Percentiles rank a stretch among this genome's conserved stretches.
Evolutionary conservation across 768 basidiomycete species (phyloP).

Genomic region (Mycena rosella): DNA sequence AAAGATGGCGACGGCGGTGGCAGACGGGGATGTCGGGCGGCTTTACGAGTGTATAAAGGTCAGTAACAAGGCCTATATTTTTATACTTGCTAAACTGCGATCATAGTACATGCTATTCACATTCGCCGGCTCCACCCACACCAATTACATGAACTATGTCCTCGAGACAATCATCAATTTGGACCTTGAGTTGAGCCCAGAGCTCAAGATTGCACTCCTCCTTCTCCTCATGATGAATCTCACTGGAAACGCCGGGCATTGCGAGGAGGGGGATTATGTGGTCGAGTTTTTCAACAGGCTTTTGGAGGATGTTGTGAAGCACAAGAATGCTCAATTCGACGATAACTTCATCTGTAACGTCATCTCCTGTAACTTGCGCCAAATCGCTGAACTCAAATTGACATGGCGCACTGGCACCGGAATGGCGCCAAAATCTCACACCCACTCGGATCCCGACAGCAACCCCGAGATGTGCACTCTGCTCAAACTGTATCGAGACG

Average conservation of each 20-base stretch:
- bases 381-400: constrained; percentile 46
- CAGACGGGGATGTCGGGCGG: background rate
- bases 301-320: constrained; percentile 44
- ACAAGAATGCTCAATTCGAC: constrained; percentile 46
- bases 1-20: background rate
- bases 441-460: constrained; percentile 39
- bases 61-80: background rate
- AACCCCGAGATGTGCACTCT: constrained; percentile 38
- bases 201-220: constrained; percentile 40
- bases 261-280: no score
- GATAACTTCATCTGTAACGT: constrained; percentile 44
- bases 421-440: constrained; percentile 33
- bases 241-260: background rate
- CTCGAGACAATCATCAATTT: constrained; percentile 48
- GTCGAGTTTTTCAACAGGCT: constrained; percentile 48
- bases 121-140: constrained; percentile 53
- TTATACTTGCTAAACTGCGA: background rate
- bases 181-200: constrained; percentile 46
- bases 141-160: constrained; percentile 44
- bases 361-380: constrained; percentile 47
- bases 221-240: constrained; percentile 34
- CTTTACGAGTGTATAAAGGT: constrained; percentile 46
- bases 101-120: constrained; percentile 45
- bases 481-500: constrained; percentile 35
- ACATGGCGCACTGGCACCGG: constrained; percentile 42